phyloP scores from a whole-genome alignment of 2,329 filamentous ascomycete species.

The Arthrobotrys pseudoclavata region DNA sequence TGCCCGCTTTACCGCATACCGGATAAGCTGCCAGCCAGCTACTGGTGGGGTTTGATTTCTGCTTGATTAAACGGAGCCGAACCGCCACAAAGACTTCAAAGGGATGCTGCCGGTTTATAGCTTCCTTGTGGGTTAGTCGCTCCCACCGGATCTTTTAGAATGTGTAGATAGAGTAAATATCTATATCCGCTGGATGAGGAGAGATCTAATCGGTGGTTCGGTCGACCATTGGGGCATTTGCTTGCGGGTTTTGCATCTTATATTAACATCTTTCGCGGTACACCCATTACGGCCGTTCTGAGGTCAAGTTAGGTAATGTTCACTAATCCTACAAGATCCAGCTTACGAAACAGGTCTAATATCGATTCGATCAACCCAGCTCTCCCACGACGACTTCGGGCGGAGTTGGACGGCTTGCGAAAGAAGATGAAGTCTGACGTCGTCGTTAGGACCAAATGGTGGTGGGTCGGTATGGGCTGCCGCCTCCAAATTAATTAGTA shows the following conservation, averaged over 20 bases:
- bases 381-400: slow-evolving; percentile 16
- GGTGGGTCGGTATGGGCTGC: not conserved
- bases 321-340: slow-evolving; percentile 56
- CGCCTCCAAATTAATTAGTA: not conserved
- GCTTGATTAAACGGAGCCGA: slow-evolving; percentile 22
- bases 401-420: slow-evolving; percentile 43
- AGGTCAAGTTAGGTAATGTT: slow-evolving; percentile 51
- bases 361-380: slow-evolving; percentile 11
- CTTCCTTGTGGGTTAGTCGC: slow-evolving; percentile 50
- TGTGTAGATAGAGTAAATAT: slow-evolving; percentile 35
- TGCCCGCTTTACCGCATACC: slow-evolving; percentile 39
- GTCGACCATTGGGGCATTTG: slow-evolving; percentile 41
- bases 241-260: slow-evolving; percentile 46
- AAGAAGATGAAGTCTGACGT: slow-evolving; percentile 38
- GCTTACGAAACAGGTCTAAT: slow-evolving; percentile 48
- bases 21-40: slow-evolving; percentile 41
- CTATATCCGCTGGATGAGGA: slow-evolving; percentile 35
- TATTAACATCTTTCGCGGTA: slow-evolving; percentile 36
- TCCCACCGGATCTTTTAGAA: slow-evolving; percentile 33
- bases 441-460: slow-evolving; percentile 3
- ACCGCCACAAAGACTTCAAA: slow-evolving; percentile 26
- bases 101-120: slow-evolving; percentile 40
- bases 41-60: slow-evolving; percentile 32
- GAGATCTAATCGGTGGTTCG: slow-evolving; percentile 14
- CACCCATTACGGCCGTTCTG: slow-evolving; percentile 5